Evolutionary conservation across 805 yeast genomes (phyloP).

Genomic region (Ogataea allantospora): DNA sequence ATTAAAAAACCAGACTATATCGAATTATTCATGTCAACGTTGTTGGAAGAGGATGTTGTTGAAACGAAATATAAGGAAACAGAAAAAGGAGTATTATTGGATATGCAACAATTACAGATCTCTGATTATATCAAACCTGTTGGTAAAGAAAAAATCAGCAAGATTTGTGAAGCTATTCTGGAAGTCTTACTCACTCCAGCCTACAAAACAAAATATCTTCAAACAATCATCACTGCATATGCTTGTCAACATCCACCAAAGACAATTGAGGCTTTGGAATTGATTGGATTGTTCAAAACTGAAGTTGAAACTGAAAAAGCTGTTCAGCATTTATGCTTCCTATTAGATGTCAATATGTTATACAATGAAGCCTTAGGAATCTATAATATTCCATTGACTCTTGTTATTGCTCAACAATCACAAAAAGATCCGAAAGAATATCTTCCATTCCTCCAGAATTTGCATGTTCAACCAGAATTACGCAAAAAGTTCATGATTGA

Average conservation of each 20-base stretch:
- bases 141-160: constrained; percentile 56
- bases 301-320: constrained; percentile 53
- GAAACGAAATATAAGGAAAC: constrained; percentile 82
- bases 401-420: constrained; percentile 89
- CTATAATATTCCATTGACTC: constrained; percentile 77
- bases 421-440: constrained; percentile 98
- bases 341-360: constrained; percentile 82
- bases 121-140: constrained; percentile 13
- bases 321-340: constrained; percentile 82
- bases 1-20: constrained; percentile 71
- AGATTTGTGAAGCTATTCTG: constrained; percentile 70
- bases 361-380: constrained; percentile 78
- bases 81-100: not conserved
- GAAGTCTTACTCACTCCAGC: constrained; percentile 50
- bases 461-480: constrained; percentile 63
- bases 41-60: constrained; percentile 84
- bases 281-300: constrained; percentile 54
- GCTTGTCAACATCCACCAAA: constrained; percentile 92
- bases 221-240: constrained; percentile 82
- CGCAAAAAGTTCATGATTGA: constrained; percentile 79
- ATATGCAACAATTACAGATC: not conserved
- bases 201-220: constrained; percentile 59
- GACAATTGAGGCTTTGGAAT: constrained; percentile 64
- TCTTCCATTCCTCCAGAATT: constrained; percentile 81
- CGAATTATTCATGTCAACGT: constrained; percentile 82